Conservation (phyloP, 495 filamentous ascomycete genomes). For the Ramalina intermedia region DNA sequence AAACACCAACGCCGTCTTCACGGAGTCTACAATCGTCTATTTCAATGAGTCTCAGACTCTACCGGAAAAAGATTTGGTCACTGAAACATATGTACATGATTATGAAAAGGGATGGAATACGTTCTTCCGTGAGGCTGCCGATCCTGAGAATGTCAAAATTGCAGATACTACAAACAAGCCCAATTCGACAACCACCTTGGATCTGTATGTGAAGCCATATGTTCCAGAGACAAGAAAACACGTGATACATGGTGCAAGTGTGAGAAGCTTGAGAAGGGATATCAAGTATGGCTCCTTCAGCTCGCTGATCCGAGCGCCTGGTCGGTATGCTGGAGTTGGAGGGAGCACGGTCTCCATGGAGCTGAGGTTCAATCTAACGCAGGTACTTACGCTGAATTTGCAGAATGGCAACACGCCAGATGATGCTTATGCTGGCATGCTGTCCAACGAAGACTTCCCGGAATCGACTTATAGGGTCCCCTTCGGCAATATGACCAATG, state of each 20-base stretch:
- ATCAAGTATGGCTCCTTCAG: slow-evolving; percentile 28
- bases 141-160: slow-evolving; percentile 18
- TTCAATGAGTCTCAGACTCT: slow-evolving; percentile 25
- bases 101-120: slow-evolving; percentile 27
- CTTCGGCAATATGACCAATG: slow-evolving; percentile 17
- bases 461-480: slow-evolving; percentile 15
- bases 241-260: slow-evolving; percentile 20
- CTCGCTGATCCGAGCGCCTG: slow-evolving; percentile 17
- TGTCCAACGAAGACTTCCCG: slow-evolving; percentile 20
- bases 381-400: slow-evolving; percentile 20
- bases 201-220: slow-evolving; percentile 12
- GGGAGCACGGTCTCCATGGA: slow-evolving; percentile 26
- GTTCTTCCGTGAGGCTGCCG: slow-evolving; percentile 23
- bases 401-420: slow-evolving; percentile 20
- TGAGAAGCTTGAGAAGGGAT: slow-evolving; percentile 21
- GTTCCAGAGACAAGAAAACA: slow-evolving; percentile 17
- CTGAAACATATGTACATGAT: slow-evolving; percentile 18
- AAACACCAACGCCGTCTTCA: slow-evolving; percentile 18
- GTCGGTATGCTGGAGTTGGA: slow-evolving; percentile 12
- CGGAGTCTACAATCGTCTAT: slow-evolving; percentile 27
- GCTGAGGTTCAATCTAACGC: slow-evolving; percentile 23
- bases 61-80: slow-evolving; percentile 16
- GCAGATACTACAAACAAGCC: slow-evolving; percentile 4
- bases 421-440: slow-evolving; percentile 22
- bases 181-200: slow-evolving; percentile 2